Conservation (phyloP, 768 basidiomycete species). For the Daedaleopsis sinensis region DNA sequence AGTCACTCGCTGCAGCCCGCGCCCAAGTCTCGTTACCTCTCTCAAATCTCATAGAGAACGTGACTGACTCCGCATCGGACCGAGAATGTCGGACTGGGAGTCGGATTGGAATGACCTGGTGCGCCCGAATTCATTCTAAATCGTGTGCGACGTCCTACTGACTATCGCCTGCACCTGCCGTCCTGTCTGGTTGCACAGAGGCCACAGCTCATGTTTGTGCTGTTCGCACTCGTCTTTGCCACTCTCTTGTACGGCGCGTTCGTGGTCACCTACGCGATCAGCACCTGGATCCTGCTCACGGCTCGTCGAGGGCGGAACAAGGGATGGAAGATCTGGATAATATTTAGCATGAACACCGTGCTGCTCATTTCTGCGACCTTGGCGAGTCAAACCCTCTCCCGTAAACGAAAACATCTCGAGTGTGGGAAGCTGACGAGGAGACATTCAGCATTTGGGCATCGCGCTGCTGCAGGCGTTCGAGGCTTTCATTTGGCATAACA, state of each 20-base stretch:
- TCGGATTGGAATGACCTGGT: too few species aligned
- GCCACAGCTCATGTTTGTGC: neutral
- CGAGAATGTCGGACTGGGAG: too few species aligned
- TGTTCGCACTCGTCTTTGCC: constrained; percentile 10
- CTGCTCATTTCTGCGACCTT: neutral
- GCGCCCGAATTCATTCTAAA: too few species aligned
- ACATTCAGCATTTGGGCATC: constrained; percentile 1
- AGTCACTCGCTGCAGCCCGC: too few species aligned
- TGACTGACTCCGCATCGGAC: too few species aligned
- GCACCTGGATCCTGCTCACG: constrained; percentile 10
- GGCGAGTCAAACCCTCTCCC: neutral
- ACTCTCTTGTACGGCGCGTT: constrained; percentile 12
- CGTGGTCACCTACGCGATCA: constrained; percentile 5
- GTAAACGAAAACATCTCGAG: neutral
- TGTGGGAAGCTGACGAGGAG: neutral
- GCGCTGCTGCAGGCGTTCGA: neutral
- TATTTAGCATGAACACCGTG: neutral
- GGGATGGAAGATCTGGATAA: neutral
- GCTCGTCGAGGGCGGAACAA: too few species aligned
- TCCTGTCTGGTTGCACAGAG: too few species aligned
- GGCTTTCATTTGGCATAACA: neutral
- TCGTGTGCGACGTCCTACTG: neutral
- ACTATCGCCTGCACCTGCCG: neutral
- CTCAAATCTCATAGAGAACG: too few species aligned
- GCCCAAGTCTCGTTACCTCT: too few species aligned